Percentiles rank a stretch among this genome's conserved stretches.
Evolutionary conservation across 163 green algal genomes (phyloP).

Genomic region (Scenedesmus sp.): DNA sequence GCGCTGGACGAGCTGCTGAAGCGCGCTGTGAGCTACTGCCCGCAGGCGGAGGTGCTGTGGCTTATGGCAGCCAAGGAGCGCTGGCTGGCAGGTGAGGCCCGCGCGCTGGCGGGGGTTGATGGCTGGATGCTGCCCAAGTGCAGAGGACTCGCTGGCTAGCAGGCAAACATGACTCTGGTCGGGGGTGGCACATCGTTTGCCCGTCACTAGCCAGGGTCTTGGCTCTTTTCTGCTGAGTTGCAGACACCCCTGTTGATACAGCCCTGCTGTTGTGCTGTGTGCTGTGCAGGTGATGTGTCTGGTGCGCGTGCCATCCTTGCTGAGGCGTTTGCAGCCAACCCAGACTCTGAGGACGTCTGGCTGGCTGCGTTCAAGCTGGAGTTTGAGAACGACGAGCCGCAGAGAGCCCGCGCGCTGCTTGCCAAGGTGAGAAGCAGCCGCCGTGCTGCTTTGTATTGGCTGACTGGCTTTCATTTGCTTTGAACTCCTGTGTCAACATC

Average conservation of each 20-base stretch:
- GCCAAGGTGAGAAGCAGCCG: constrained; percentile 74
- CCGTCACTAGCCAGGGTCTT: no score
- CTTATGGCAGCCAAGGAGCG: constrained; percentile 98
- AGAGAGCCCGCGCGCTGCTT: constrained; percentile 78
- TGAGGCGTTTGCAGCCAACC: constrained; percentile 90
- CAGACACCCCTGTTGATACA: neutral
- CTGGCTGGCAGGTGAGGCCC: constrained; percentile 76
- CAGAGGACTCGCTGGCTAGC: no score
- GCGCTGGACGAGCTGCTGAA: constrained; percentile 87
- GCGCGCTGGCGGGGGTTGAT: no score
- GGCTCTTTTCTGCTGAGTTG: neutral
- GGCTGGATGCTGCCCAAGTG: no score
- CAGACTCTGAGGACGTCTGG: constrained; percentile 96
- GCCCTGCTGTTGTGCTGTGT: neutral
- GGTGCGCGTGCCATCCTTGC: constrained; percentile 85
- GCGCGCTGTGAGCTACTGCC: constrained; percentile 77
- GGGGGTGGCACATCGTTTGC: no score
- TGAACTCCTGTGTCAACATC: no score
- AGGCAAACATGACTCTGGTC: no score
- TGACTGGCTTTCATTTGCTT: no score
- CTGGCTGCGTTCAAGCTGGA: constrained; percentile 99
- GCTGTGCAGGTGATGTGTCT: constrained; percentile 68
- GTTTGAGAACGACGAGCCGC: constrained; percentile 94
- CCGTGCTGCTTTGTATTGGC: no score
- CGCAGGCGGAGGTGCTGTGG: constrained; percentile 95